Conservation (phyloP, 1,284 basidiomycete species). For the Marasmius tenuissimus region DNA sequence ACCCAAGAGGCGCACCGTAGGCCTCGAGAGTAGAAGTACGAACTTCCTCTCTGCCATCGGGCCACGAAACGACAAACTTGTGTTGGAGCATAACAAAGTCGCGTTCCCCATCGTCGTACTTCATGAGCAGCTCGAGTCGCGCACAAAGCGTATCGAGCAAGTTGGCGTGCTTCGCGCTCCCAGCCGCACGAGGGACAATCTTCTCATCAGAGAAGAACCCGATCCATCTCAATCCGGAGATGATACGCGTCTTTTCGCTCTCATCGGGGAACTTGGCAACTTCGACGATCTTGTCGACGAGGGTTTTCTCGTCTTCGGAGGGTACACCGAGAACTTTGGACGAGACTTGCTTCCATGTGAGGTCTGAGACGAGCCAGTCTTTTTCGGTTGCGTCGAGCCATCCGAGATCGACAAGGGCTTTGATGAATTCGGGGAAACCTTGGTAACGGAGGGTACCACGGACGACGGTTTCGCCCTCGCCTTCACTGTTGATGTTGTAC, state of each 20-base stretch:
- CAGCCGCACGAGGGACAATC: constrained; percentile 60
- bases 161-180: constrained; percentile 1
- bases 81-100: constrained; percentile 98
- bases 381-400: constrained; percentile 81
- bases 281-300: constrained; percentile 72
- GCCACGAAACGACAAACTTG: constrained; percentile 90
- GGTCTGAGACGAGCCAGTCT: constrained; percentile 74
- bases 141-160: constrained; percentile 91
- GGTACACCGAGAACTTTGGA: constrained; percentile 74
- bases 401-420: constrained; percentile 84
- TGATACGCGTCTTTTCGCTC: constrained; percentile 71
- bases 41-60: constrained; percentile 82
- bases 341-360: constrained; percentile 84
- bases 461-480: constrained; percentile 88
- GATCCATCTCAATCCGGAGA: constrained; percentile 91
- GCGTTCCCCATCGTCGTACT: constrained; percentile 88
- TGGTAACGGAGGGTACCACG: constrained; percentile 96
- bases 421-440: constrained; percentile 98
- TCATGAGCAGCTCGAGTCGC: constrained; percentile 89
- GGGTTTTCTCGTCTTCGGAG: constrained; percentile 56
- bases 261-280: constrained; percentile 74
- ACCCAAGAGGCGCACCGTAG: constrained; percentile 72
- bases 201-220: constrained; percentile 84
- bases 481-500: constrained; percentile 76
- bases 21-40: constrained; percentile 91